Conservation (phyloP, 306 rosid species). For the Hippophae rhamnoides region DNA sequence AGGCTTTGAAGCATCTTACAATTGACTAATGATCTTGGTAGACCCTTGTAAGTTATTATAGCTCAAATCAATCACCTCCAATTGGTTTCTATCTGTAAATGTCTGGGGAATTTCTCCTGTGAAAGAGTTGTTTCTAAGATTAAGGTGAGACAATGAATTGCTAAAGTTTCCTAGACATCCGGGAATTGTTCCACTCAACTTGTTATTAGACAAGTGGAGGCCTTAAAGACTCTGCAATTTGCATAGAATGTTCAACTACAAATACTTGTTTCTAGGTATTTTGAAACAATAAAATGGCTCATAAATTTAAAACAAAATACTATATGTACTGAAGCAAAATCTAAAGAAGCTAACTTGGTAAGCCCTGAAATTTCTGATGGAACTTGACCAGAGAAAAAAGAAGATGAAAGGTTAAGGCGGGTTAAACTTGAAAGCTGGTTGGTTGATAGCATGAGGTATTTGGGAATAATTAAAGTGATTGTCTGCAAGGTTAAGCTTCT, state of each 20-base stretch:
- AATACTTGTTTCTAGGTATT: no score
- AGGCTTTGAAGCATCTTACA: conserved; percentile 4
- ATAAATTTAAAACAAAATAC: no score
- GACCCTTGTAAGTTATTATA: conserved; percentile 8
- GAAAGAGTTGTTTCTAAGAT: not conserved
- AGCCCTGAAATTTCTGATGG: conserved; percentile 1
- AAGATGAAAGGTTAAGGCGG: conserved; percentile 7
- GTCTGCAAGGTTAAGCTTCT: not conserved
- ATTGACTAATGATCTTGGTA: conserved; percentile 20
- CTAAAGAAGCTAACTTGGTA: conserved; percentile 4
- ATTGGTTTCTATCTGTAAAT: not conserved
- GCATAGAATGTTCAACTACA: no score
- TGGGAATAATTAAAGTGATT: conserved; percentile 4
- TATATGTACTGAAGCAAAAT: no score
- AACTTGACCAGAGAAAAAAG: conserved; percentile 3
- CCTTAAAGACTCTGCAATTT: not conserved
- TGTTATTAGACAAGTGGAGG: conserved; percentile 8
- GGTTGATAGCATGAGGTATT: not conserved
- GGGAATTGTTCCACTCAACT: conserved; percentile 8
- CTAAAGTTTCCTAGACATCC: conserved; percentile 12
- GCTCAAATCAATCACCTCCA: conserved; percentile 12
- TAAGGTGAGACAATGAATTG: not conserved
- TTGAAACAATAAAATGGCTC: no score
- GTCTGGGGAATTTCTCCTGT: not conserved
- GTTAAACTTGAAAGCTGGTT: not conserved